Base-by-base conservation (phyloP, 2,329 filamentous ascomycete genomes). In the Periglandula ipomoeae region DNA sequence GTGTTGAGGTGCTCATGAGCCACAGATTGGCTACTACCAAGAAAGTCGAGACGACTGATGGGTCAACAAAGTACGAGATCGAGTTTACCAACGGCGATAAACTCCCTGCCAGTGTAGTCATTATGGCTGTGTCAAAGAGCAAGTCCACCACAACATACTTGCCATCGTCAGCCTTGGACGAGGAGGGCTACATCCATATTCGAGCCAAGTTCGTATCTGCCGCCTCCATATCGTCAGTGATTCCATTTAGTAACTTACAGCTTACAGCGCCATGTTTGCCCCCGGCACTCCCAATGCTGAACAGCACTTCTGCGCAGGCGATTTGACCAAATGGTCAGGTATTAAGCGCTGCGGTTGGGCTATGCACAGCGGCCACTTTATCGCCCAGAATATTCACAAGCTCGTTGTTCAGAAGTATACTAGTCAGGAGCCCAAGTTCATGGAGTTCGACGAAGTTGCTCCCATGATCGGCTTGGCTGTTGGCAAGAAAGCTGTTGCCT, bases 341-440 rank as follows among this genome's bases (percentile, higher is more conserved):
- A 89, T 91, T 68, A 90, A 89, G 70, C 82, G 87, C 40, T 87
- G 83, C 57, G 86, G 87, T 22, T 78, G 73, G 15, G 87, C 87
- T 30, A 87, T 90, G 76, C 78, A 85, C 59, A 81, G 83, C 71
- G 87, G 85, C 34, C 78, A 82, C 58, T 72, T 76, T 52, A 77
- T 78, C 3, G 85, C 80, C 6, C 65, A 74, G 47, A 90, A 90
- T 60, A 75, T 85, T 47, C 76, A 86, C 65, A 77, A 84, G 65
- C 67, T 72, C 22, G 79, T 86, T 60, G 62, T 79, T 40, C 62
- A 64, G 32, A 57, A 70, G 46, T 55, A 67, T 22, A 61, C 65
- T 0, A 65, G 59, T 22, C 61, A 64, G 34, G 61, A 62, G 44
- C 72, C 79, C 3, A 63, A 67, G 24, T 77, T 76, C 50, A 61